Base-by-base conservation (phyloP, 805 yeast species). In the Sugiyamaella smithiae region DNA sequence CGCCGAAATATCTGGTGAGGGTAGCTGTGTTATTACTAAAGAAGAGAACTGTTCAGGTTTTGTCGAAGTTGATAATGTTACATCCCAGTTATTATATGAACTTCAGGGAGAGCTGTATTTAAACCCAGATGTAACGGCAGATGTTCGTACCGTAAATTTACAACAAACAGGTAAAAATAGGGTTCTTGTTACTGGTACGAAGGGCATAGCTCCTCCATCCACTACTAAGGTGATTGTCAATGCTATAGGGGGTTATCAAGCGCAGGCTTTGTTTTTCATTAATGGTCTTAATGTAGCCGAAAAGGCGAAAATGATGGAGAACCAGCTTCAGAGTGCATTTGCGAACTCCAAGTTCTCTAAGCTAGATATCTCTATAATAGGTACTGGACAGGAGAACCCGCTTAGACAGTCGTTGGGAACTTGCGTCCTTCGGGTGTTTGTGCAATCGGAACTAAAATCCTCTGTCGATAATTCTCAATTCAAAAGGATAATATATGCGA, bases 41-140 rank as follows among this genome's bases (percentile, higher is more conserved):
- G 9, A 26, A 8, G 29, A 26, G 29, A 11, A 11, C 7, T 11
- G 7, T 26, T 11, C 9, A 8, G 29, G 29, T 11, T 8, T 26
- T 7, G 11, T 26, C 7, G 11, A 26, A 8, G 11, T 26, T 26
- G 29, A 26, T 26, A 26, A 7, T 26, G 26, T 46, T n/a, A 45
- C 46, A 14, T 40, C 49, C 8, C 62, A 58, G 53, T 49, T 58
- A 22, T 43, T 58, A n/a, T 58, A 58, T 37, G 62, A 58, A 43
- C 49, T 58, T n/a, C 62, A 58, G 48, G 63, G 62, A n/a, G 48
- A 47, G n/a, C 43, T 54, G 29, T 58, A 59, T 38, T 38, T 58
- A 32, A 58, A 58, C 47, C 33, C 51, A 14, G 62, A 58, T 41
- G 63, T 58, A 31, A 57, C 40, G 22, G 62, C 63, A 2, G 48